Evolutionary conservation across 176 grass and related monocot species (phyloP), one percentile per base, ranked within the genome.

Genomic region (Triticum timopheevii): DNA sequence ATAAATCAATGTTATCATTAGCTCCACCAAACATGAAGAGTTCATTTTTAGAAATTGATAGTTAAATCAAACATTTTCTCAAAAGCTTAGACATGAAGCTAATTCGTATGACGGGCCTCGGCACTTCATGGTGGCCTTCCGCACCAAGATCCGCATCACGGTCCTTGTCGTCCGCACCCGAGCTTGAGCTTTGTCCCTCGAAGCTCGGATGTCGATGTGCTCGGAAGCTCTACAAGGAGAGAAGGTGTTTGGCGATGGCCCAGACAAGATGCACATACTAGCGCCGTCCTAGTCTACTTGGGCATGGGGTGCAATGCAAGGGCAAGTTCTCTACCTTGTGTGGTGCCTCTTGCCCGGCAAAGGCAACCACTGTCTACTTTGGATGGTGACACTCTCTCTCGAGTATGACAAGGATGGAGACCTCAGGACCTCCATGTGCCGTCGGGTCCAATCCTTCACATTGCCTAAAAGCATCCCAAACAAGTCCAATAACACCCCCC

Each of bases 21-120:
- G 12, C 1, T 47, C 44, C 44, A 9, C 44, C 44, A 47, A 47
- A 47, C 12, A 47, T 1, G 44, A 13, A 47, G 44, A 47, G 44
- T 47, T 47, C 44, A 13, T 3, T 13, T 47, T 47, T 47, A 47
- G 44, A 47, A 47, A 47, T 47, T 47, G 12, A 47, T 47, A 47
- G 42, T 13, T 45, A 13, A 45, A 13, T 45, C 10, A 47, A 47
- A 47, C 10, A 47, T 13, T 47, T 13, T 47, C 44, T 47, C 44
- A 47, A 47, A 47, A 47, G 12, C 12, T 2, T 11, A 47, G 44
- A 47, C 3, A 47, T 47, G 44, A 47, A 13, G 44, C 44, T 47
- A 47, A 47, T 13, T 0, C 0, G 1, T 10, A 11, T 10, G 24
- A 3, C 1, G 35, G 34, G 2, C 1, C 3, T 17, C 8, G 0